Conservation (phyloP, 257 asterid genomes). For the Voacanga thouarsii region DNA sequence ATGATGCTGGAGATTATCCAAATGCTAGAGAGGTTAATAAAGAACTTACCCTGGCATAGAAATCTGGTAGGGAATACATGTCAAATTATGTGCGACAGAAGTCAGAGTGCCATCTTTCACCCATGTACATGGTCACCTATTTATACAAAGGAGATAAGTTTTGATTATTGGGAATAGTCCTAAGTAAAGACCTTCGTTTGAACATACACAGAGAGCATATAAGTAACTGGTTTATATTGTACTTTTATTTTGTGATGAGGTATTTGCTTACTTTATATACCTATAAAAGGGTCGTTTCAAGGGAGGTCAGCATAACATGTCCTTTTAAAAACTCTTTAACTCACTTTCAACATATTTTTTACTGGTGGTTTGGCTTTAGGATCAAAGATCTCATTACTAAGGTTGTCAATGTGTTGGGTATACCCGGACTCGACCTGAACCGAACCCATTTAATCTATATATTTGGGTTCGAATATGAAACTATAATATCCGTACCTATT, state of each 20-base stretch:
- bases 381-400: conserved; percentile 57
- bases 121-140: conserved; percentile 87
- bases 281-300: neutral
- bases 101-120: conserved; percentile 90
- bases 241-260: neutral
- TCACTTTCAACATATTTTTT: conserved; percentile 73
- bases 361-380: conserved; percentile 47
- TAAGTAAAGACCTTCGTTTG: neutral
- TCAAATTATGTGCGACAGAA: conserved; percentile 73
- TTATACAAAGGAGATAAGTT: conserved; percentile 14
- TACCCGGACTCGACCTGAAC: too few relatives aligned
- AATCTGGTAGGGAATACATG: conserved; percentile 86
- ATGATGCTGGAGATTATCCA: neutral
- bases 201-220: neutral
- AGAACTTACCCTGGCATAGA: conserved; percentile 70
- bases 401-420: too few relatives aligned
- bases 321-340: conserved; percentile 11
- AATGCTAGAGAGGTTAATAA: neutral
- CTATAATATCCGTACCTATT: too few relatives aligned
- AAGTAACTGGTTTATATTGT: neutral
- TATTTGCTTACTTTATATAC: neutral
- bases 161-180: neutral
- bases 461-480: too few relatives aligned
- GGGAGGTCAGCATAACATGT: neutral
- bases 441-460: too few relatives aligned